A percentile compares a stretch with the other conserved stretches of the same genome.
These are phyloP conservation scores for Diutina rugosa DNA, from an alignment of 1,139 yeast genomes.

Conservation along the genomic window DNA sequence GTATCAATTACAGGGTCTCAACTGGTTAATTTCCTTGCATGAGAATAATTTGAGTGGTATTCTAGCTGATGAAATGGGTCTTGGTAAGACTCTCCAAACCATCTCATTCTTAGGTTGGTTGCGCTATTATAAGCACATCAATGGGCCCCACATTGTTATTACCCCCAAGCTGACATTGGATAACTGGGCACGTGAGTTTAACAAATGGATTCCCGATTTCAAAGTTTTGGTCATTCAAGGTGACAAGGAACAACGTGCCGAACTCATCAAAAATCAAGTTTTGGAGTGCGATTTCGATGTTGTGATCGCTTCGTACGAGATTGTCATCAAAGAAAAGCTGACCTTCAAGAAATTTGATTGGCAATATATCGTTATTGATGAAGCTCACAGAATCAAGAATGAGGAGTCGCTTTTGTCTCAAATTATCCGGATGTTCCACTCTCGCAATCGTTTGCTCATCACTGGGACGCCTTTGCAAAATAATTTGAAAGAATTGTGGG, in stretches of 20 bases:
- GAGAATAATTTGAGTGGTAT: conserved; percentile 34
- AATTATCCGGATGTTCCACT: conserved; percentile 75
- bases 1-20: conserved; percentile 47
- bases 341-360: conserved; percentile 72
- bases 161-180: conserved; percentile 94
- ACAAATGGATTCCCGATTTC: conserved; percentile 94
- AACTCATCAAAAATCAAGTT: conserved; percentile 45
- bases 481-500: conserved; percentile 93
- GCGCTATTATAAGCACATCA: conserved; percentile 61
- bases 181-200: conserved; percentile 91
- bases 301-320: conserved; percentile 80
- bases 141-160: conserved; percentile 84
- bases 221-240: conserved; percentile 80
- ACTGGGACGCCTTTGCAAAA: conserved; percentile 97
- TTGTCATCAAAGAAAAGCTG: conserved; percentile 80
- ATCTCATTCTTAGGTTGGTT: conserved; percentile 69
- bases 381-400: conserved; percentile 92
- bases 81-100: conserved; percentile 36
- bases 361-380: conserved; percentile 92
- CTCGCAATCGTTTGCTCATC: conserved; percentile 71
- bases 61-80: conserved; percentile 38
- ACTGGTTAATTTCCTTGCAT: conserved; percentile 32
- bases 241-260: conserved; percentile 60
- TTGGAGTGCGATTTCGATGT: conserved; percentile 77
- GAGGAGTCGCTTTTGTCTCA: conserved; percentile 87